These are phyloP conservation scores for Karstenula rhodostoma DNA, from an alignment of 2,329 filamentous ascomycete species.

Conservation along the genomic window DNA sequence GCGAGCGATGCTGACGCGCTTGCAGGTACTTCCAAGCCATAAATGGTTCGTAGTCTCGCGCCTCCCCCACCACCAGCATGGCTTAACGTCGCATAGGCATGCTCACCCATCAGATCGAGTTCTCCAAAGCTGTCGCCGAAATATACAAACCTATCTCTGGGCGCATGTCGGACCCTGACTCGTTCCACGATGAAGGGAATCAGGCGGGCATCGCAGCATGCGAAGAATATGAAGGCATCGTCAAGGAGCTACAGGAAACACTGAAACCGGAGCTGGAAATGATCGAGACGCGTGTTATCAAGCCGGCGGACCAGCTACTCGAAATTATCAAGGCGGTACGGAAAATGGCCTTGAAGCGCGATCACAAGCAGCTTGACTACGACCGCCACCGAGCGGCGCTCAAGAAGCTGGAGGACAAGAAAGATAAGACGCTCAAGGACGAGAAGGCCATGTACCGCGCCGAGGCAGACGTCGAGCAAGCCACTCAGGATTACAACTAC, in stretches of 20 bases:
- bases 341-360: slow-evolving; percentile 86
- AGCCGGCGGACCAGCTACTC: slow-evolving; percentile 89
- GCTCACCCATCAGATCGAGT: slow-evolving; percentile 97
- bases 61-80: background rate
- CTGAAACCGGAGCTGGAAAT: slow-evolving; percentile 93
- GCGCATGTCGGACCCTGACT: slow-evolving; percentile 90
- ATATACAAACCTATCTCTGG: slow-evolving; percentile 99
- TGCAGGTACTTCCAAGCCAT: slow-evolving; percentile 88
- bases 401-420: slow-evolving; percentile 98
- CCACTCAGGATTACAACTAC: slow-evolving; percentile 96
- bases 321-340: slow-evolving; percentile 96
- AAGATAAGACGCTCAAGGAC: slow-evolving; percentile 94
- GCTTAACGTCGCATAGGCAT: slow-evolving; percentile 66
- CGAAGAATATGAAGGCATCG: slow-evolving; percentile 93
- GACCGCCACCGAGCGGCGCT: slow-evolving; percentile 82
- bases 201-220: slow-evolving; percentile 92
- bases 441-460: slow-evolving; percentile 97
- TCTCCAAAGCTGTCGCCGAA: slow-evolving; percentile 93
- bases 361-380: slow-evolving; percentile 97
- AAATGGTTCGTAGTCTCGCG: slow-evolving; percentile 67
- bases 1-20: slow-evolving; percentile 29
- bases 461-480: slow-evolving; percentile 87
- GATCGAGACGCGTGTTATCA: slow-evolving; percentile 92
- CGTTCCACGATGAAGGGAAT: slow-evolving; percentile 82
- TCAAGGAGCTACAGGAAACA: slow-evolving; percentile 87